A percentile compares a stretch with the other conserved stretches of the same genome.
phyloP scores from a whole-genome alignment of 768 basidiomycete species.

The Russula sp. region DNA sequence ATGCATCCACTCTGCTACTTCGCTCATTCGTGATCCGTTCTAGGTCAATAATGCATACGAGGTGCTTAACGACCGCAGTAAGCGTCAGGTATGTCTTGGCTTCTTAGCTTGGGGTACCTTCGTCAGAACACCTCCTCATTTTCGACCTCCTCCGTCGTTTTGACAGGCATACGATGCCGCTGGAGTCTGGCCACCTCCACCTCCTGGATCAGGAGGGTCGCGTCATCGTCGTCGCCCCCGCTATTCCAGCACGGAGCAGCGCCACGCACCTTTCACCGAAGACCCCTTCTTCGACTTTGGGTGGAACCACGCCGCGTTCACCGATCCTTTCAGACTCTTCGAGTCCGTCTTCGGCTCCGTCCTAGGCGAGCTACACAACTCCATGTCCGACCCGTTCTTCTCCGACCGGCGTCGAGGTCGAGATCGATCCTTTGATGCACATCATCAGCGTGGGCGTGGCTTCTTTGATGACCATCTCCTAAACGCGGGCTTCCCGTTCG shows the following conservation, averaged over 20 bases:
- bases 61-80: conserved; percentile 60
- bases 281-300: conserved; percentile 35
- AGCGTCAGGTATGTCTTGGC: conserved; percentile 46
- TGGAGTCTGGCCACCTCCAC: conserved; percentile 72
- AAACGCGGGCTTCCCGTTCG: conserved; percentile 19
- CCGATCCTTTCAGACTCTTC: conserved; percentile 74
- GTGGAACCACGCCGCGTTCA: conserved; percentile 53
- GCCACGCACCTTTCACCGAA: conserved; percentile 10
- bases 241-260: conserved; percentile 13
- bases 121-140: neutral
- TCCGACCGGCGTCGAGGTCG: conserved; percentile 23
- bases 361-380: conserved; percentile 44
- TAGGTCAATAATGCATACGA: conserved; percentile 80
- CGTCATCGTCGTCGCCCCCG: conserved; percentile 21
- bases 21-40: conserved; percentile 15
- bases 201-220: conserved; percentile 20
- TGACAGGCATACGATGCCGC: conserved; percentile 62
- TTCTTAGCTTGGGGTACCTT: neutral
- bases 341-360: conserved; percentile 68
- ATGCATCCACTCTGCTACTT: conserved; percentile 3
- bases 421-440: neutral
- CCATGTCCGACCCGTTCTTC: conserved; percentile 40
- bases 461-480: conserved; percentile 23
- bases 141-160: conserved; percentile 9
- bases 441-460: conserved; percentile 8